phyloP scores from a whole-genome alignment of 2,329 filamentous ascomycete genomes.

The Neoascochyta sp. region DNA sequence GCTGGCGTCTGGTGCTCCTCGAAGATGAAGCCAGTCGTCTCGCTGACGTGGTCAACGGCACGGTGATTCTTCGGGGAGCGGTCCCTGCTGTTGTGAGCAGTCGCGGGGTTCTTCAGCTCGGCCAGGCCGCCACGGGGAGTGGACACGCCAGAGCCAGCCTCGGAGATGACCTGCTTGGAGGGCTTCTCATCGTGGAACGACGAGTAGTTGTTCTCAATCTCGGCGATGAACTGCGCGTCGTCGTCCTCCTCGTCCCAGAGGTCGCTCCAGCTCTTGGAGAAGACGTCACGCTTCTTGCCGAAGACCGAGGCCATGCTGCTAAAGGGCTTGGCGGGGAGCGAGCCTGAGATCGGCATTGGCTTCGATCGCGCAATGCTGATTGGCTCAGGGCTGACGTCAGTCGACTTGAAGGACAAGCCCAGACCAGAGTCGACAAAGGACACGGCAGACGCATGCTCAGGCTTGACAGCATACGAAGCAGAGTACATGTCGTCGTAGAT shows the following conservation, averaged over 20 bases:
- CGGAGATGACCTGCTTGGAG: conserved; percentile 39
- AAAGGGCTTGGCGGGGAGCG: conserved; percentile 64
- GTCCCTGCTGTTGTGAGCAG: conserved; percentile 49
- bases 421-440: conserved; percentile 82
- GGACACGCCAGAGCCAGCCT: conserved; percentile 45
- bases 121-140: conserved; percentile 51
- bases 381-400: conserved; percentile 36
- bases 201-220: conserved; percentile 60
- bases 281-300: conserved; percentile 69
- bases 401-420: conserved; percentile 74
- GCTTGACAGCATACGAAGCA: conserved; percentile 73
- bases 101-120: conserved; percentile 53
- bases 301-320: conserved; percentile 75
- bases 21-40: conserved; percentile 69
- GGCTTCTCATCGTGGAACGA: conserved; percentile 27
- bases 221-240: conserved; percentile 52
- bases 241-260: conserved; percentile 97
- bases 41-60: conserved; percentile 61
- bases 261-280: conserved; percentile 99
- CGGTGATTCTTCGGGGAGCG: conserved; percentile 31
- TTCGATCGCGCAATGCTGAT: conserved; percentile 56
- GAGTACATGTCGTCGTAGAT: conserved; percentile 87
- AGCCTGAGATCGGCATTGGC: conserved; percentile 75
- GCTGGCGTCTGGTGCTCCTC: conserved; percentile 54
- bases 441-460: conserved; percentile 74